Evolutionary conservation across 768 basidiomycete species (phyloP).

Genomic region (Termitomyces heimii): DNA sequence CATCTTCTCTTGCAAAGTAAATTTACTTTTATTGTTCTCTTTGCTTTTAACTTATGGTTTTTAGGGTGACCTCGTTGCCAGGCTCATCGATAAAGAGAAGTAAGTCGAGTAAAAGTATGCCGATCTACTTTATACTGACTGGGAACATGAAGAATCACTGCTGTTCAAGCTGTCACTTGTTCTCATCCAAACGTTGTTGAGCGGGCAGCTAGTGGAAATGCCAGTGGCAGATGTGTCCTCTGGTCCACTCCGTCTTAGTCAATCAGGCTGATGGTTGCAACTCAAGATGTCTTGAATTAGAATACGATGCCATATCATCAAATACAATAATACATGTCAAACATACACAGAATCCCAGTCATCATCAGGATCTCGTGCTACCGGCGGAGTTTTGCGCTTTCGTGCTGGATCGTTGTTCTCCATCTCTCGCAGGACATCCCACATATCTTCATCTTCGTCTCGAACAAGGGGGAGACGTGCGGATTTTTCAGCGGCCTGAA

Average conservation of each 20-base stretch:
- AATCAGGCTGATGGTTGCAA: background rate
- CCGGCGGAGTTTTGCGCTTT: constrained; percentile 4
- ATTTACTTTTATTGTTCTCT: constrained; percentile 1
- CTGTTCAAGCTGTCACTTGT: constrained; percentile 87
- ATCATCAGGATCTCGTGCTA: constrained; percentile 25
- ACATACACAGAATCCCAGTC: constrained; percentile 67
- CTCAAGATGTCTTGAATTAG: background rate
- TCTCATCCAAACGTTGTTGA: constrained; percentile 75
- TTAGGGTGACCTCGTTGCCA: constrained; percentile 66
- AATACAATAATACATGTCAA: constrained; percentile 15
- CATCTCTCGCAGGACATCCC: constrained; percentile 59
- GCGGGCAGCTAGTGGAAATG: constrained; percentile 74
- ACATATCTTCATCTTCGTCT: constrained; percentile 66
- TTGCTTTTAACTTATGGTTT: background rate
- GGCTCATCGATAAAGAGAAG: constrained; percentile 52
- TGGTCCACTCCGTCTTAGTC: constrained; percentile 56
- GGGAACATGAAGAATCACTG: constrained; percentile 50
- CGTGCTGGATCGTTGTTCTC: constrained; percentile 21
- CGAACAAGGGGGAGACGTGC: background rate
- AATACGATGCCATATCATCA: background rate
- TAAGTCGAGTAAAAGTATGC: constrained; percentile 20
- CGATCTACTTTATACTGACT: background rate
- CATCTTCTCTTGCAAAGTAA: constrained; percentile 67
- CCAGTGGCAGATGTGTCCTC: constrained; percentile 69
- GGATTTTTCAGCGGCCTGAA: background rate